Evolutionary conservation across 2,329 filamentous ascomycete species (phyloP).

Genomic region (Nemania abortiva): DNA sequence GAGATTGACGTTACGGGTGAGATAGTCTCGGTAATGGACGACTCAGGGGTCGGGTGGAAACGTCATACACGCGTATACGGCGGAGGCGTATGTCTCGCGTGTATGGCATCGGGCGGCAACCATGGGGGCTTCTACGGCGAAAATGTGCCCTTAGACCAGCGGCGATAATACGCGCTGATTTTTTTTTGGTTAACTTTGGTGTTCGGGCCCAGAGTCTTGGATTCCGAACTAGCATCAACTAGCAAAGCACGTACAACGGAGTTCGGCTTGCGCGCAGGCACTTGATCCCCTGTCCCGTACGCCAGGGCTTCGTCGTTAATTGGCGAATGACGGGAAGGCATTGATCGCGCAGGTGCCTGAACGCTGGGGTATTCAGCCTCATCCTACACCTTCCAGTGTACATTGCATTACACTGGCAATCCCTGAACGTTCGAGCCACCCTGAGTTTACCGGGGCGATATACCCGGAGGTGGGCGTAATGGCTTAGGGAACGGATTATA

Average conservation of each 20-base stretch:
- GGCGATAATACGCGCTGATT: constrained; percentile 52
- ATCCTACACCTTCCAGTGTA: constrained; percentile 20
- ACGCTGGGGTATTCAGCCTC: constrained; percentile 29
- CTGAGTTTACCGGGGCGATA: constrained; percentile 12
- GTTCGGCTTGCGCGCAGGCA: constrained; percentile 6
- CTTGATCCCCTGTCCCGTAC: constrained; percentile 28
- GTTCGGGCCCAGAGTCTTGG: constrained; percentile 14
- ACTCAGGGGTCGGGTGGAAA: constrained; percentile 64
- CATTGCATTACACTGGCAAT: constrained; percentile 16
- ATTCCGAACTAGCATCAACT: constrained; percentile 14
- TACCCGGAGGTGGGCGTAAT: constrained; percentile 20
- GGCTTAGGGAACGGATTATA: constrained; percentile 12
- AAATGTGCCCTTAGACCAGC: constrained; percentile 65
- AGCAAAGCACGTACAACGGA: constrained; percentile 17
- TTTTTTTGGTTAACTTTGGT: too few relatives aligned
- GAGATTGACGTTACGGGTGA: constrained; percentile 63
- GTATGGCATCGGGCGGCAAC: constrained; percentile 61
- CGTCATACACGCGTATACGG: constrained; percentile 71
- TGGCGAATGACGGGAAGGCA: constrained; percentile 28
- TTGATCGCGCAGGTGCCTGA: constrained; percentile 14
- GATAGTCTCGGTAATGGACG: constrained; percentile 62
- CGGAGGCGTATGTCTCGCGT: constrained; percentile 68
- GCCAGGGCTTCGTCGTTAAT: constrained; percentile 32
- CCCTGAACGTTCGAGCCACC: constrained; percentile 14
- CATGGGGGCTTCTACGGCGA: constrained; percentile 65